A percentile compares a stretch with the other conserved stretches of the same genome.
These are phyloP conservation scores for Poa pratensis DNA, from an alignment of 176 grass and related monocot species.

Conservation along the genomic window DNA sequence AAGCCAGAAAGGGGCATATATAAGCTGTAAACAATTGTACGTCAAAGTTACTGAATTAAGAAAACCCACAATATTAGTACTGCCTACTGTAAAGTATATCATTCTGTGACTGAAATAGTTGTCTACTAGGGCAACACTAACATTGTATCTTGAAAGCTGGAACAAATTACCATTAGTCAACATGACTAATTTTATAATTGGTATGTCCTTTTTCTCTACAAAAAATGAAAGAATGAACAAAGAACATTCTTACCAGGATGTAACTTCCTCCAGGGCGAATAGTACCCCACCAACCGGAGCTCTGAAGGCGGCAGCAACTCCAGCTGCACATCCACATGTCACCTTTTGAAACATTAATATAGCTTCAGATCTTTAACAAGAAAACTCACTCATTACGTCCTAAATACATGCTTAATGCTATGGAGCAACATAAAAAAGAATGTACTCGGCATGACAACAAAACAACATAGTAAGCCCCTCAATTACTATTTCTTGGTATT, in stretches of 20 bases:
- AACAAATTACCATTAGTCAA: conserved; percentile 15
- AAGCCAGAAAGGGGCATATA: neutral
- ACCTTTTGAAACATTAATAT: conserved; percentile 92
- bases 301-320: conserved; percentile 99
- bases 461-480: neutral
- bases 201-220: conserved; percentile 19
- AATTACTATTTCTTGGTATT: conserved; percentile 10
- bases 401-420: neutral
- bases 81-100: conserved; percentile 14
- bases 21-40: neutral
- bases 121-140: neutral
- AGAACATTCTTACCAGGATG: conserved; percentile 73
- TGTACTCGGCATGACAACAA: neutral
- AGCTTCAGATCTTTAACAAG: conserved; percentile 51
- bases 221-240: conserved; percentile 4
- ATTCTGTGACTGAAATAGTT: neutral
- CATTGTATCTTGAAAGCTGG: neutral
- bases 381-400: conserved; percentile 16
- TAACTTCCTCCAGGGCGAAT: conserved; percentile 97
- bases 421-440: neutral
- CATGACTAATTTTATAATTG: conserved; percentile 2
- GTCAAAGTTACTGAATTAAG: neutral
- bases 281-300: conserved; percentile 98
- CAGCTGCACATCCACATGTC: conserved; percentile 99
- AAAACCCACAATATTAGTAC: neutral